Base-by-base conservation (phyloP, 371 early-diverging fungal species). In the Rhizopus sp. region DNA sequence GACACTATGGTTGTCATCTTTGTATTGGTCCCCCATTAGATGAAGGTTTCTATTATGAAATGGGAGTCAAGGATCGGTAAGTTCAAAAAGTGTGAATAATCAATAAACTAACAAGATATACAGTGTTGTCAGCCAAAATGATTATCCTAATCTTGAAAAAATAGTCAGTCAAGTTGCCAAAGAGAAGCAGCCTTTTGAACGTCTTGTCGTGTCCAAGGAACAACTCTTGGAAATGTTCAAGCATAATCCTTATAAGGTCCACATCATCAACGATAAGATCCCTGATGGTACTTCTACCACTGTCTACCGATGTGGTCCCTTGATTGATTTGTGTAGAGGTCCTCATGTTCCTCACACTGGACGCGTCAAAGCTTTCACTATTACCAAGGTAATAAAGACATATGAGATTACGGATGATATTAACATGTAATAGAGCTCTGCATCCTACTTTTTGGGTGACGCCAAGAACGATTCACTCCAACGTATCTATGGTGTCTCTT, bases 11-110 rank as follows among this genome's bases (percentile, higher is more conserved):
- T 53, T 93, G 95, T 78, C 92, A 95, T 63, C 88, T 99, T 55
- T 98, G 98, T 77, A 89, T 97, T 60, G 99, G 99, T 40, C 99
- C 99, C 48, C 99, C 99, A 49, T 83, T 93, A 55, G 98, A 99
- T 63, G 93, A 95, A 66, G 99, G 99, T 39, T 99, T 99, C 86
- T 99, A 93, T 82, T 99, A 99, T 80, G 99, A 99, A 67, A 95
- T 99, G 92, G 88, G 88, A 29, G 75, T 88, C 60, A 82, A 85
- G 50, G 90, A 91, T 31, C 85, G 87, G 81, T 82, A 73, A 62
- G 61, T 45, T 12, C 3, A 52, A 30, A 30, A 1, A 51, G 10
- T 32, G 12, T 23, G 23, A 82, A 85, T 50, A 89, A 91, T 31
- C 85, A 87, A 80, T 82, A 73, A 62, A 60, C 42, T 12, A 7